Evolutionary conservation across 441 rosid genomes (phyloP), one percentile per base, ranked within the genome.

Genomic region (Daphne laureola): DNA sequence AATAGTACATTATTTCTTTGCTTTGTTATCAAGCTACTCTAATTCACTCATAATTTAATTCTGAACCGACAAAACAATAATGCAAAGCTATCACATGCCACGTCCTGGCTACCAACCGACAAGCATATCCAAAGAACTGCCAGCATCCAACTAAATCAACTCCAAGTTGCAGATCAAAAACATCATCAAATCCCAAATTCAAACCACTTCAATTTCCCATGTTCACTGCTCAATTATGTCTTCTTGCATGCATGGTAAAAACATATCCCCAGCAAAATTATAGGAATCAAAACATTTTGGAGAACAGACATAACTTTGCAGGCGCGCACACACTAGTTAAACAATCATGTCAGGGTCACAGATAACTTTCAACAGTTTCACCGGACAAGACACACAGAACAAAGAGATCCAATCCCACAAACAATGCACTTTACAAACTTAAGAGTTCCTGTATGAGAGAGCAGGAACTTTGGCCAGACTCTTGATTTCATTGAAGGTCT

Each of bases 371-470:
- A 21, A 53, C 45, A 51, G 35, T 71, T 52, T 43, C 41, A 66
- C 40, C 73, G 63, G 5, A 55, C 71, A 63, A 31, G 44, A 57
- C 70, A 63, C 57, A 62, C 59, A n/a, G 57, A 31, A 59, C 26
- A 64, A 12, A 18, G 5, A 13, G 42, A 57, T 60, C 59, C 57
- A 27, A 59, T 60, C 59, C 57, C 23, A 57, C 58, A 60, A 52
- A 54, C 66, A 59, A 79, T 49, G 62, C 73, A 63, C 74, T 76
- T 71, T 74, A 77, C 82, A 80, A 66, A 49, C 69, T 53, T 50
- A n/a, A n/a, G 17, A 5, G 17, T 54, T 60, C 67, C 72, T 43
- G 69, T 9, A 8, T 35, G 17, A 45, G 17, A 45, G 49, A 53
- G 51, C 69, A 63, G 63, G 66, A 49, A 58, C 61, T 65, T 31